These are phyloP conservation scores for Ustilago bromivora DNA, from an alignment of 1,284 basidiomycete genomes.

Conservation along the genomic window DNA sequence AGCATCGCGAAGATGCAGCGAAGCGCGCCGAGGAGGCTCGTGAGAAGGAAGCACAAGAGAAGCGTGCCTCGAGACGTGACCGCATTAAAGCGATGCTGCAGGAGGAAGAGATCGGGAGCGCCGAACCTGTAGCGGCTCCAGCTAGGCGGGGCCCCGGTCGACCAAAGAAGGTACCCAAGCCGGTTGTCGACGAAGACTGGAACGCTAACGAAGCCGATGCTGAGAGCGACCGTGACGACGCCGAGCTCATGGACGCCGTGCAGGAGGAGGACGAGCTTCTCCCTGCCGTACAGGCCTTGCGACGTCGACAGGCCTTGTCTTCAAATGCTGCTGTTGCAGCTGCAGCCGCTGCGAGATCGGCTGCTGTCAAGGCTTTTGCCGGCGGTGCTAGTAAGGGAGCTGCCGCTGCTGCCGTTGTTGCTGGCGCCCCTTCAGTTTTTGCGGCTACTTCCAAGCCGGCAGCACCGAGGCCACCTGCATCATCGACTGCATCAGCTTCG, in stretches of 20 bases:
- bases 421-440: constrained; percentile 1
- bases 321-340: constrained; percentile 22
- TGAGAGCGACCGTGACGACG: constrained; percentile 39
- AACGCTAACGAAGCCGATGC: constrained; percentile 14
- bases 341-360: constrained; percentile 6
- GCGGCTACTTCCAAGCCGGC: constrained; percentile 5
- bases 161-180: constrained; percentile 29
- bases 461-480: background rate
- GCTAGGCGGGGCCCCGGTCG: constrained; percentile 32
- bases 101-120: constrained; percentile 15
- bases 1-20: constrained; percentile 57
- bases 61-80: constrained; percentile 34
- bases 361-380: constrained; percentile 9
- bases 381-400: background rate
- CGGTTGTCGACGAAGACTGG: constrained; percentile 35
- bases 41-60: constrained; percentile 26
- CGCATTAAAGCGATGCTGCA: constrained; percentile 40
- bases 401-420: background rate
- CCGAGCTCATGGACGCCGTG: constrained; percentile 30
- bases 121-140: constrained; percentile 1
- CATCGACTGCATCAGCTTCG: constrained; percentile 7
- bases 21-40: constrained; percentile 32
- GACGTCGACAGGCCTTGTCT: constrained; percentile 22
- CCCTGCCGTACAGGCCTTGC: constrained; percentile 37
- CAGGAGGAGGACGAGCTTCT: constrained; percentile 36